Evolutionary conservation across 1,284 basidiomycete genomes (phyloP), one percentile per base, ranked within the genome.

Genomic region (Puccinia polysora): DNA sequence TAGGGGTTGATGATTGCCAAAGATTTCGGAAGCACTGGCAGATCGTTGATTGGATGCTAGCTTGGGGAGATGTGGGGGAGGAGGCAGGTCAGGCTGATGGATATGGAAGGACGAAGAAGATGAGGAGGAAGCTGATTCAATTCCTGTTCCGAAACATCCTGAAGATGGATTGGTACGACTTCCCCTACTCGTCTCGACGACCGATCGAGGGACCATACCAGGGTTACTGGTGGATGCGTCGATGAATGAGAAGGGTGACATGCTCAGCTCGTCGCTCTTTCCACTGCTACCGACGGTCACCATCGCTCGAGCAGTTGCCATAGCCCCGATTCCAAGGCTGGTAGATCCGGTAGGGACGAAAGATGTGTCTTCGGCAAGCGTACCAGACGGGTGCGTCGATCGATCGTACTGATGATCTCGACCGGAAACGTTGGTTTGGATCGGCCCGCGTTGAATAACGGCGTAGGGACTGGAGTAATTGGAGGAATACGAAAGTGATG

Each of bases 1-100:
- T 45, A 47, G 43, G 32, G 52, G 53, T 10, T 47, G 53, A 43
- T 25, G 50, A 49, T 34, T 30, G 23, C 43, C 53, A 36, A 34
- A 40, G n/a, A 53, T 53, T n/a, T 34, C 28, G 30, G 62, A 65
- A 20, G 36, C 36, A 73, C 74, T 20, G 65, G 71, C 50, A 75
- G 74, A 52, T 75, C 72, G 23, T 58, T 43, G 36, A 10, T 63
- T 45, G 20, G 65, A 49, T 12, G 52, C 28, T 30, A 53, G 36
- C n/a, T 63, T 63, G 60, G 14, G 6, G 25, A n/a, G 20, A n/a
- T 63, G 60, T 28, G 32, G 12, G 2, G 28, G 47, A 1, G 25
- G 32, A 52, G 30, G 58, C 20, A 43, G 28, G 23, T 28, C 50
- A 14, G 12, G 49, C 18, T 30, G 36, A 10, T 4, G 49, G 18